These are phyloP conservation scores for Beta vulgaris DNA, from an alignment of 148 eudicot genomes.

Conservation along the genomic window DNA sequence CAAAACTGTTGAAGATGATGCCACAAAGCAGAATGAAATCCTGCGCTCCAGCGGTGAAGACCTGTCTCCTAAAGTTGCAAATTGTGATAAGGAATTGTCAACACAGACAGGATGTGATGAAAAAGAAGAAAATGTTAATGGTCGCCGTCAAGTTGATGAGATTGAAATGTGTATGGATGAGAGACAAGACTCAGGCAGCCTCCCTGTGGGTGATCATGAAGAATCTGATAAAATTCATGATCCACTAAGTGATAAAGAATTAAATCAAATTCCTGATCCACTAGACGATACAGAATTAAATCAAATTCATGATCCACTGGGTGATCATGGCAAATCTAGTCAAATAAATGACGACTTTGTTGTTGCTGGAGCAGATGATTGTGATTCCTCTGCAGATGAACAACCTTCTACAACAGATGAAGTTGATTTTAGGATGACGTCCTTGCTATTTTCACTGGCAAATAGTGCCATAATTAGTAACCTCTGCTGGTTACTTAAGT, in stretches of 20 bases:
- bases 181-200: constrained; percentile 27
- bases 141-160: constrained; percentile 29
- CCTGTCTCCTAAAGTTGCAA: constrained; percentile 19
- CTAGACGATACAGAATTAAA: background rate
- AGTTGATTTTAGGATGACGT: constrained; percentile 75
- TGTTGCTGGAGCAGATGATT: constrained; percentile 37
- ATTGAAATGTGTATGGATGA: constrained; percentile 31
- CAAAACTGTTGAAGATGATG: constrained; percentile 41
- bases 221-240: constrained; percentile 25
- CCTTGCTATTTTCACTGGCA: constrained; percentile 75
- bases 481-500: constrained; percentile 89
- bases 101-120: constrained; percentile 28
- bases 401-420: constrained; percentile 54
- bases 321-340: constrained; percentile 35
- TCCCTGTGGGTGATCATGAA: constrained; percentile 29
- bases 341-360: constrained; percentile 33
- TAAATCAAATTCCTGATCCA: background rate
- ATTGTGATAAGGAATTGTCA: constrained; percentile 27
- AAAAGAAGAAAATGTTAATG: constrained; percentile 28
- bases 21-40: constrained; percentile 30
- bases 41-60: constrained; percentile 30
- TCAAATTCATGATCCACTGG: constrained; percentile 17
- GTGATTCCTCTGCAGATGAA: constrained; percentile 72
- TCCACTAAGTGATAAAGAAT: background rate
- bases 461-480: constrained; percentile 51